phyloP scores from a whole-genome alignment of 495 filamentous ascomycete genomes.

The Chaetomium fimeti region DNA sequence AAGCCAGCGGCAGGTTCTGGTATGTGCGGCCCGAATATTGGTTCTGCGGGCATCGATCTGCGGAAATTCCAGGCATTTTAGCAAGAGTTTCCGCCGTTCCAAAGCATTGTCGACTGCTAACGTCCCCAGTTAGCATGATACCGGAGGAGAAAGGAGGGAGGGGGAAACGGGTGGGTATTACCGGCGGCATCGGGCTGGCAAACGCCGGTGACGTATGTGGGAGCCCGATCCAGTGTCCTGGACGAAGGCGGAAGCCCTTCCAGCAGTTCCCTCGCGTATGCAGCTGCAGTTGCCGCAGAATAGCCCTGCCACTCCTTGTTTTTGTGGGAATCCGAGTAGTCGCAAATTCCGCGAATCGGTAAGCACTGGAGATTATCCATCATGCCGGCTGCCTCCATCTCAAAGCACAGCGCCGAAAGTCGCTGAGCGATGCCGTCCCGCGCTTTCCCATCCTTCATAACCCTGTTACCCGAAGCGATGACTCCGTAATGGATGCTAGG shows the following conservation, averaged over 20 bases:
- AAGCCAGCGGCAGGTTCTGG: conserved; percentile 51
- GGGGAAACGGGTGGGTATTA: conserved; percentile 1
- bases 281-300: conserved; percentile 38
- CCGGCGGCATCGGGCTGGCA: conserved; percentile 11
- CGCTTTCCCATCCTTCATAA: conserved; percentile 37
- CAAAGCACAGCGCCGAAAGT: conserved; percentile 30
- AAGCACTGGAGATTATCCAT: conserved; percentile 30
- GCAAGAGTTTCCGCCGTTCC: conserved; percentile 20
- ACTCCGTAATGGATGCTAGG: conserved; percentile 37
- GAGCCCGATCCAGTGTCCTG: conserved; percentile 8
- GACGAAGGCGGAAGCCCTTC: conserved; percentile 14
- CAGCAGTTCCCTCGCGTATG: conserved; percentile 33
- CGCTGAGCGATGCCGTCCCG: conserved; percentile 34
- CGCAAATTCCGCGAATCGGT: conserved; percentile 42
- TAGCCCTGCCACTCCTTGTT: conserved; percentile 40
- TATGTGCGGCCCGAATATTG: conserved; percentile 39
- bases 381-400: conserved; percentile 32
- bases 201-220: conserved; percentile 6
- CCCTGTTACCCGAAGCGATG: conserved; percentile 44
- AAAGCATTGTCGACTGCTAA: conserved; percentile 1
- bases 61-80: conserved; percentile 37
- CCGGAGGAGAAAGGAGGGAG: conserved; percentile 8
- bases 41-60: conserved; percentile 41
- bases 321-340: conserved; percentile 45
- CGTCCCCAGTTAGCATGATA: conserved; percentile 7